Evolutionary conservation across 2,329 filamentous ascomycete species (phyloP).

Genomic region (Colletotrichum musae): DNA sequence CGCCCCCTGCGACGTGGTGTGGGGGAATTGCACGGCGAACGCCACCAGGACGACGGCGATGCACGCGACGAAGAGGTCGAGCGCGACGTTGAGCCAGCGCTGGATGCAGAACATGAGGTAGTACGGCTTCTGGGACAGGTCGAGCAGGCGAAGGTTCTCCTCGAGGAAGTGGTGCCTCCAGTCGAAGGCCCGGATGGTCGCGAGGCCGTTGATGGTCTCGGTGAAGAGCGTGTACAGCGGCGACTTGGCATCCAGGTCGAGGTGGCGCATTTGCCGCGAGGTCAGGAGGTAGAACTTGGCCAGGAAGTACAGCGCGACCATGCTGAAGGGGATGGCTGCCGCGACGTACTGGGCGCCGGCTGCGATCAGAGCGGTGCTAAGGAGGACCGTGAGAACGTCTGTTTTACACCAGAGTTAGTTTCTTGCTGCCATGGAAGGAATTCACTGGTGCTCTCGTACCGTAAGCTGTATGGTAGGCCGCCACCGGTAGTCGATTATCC

Average conservation of each 20-base stretch:
- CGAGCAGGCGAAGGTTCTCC: constrained; percentile 63
- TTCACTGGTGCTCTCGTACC: constrained; percentile 8
- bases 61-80: constrained; percentile 63
- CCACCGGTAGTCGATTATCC: not conserved
- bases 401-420: not conserved
- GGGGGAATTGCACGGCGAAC: constrained; percentile 52
- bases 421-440: constrained; percentile 14
- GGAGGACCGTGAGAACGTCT: not conserved
- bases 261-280: constrained; percentile 57
- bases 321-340: constrained; percentile 46
- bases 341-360: constrained; percentile 48
- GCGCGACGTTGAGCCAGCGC: constrained; percentile 67
- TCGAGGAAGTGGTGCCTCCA: constrained; percentile 62
- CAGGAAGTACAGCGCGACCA: constrained; percentile 46
- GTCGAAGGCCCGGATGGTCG: constrained; percentile 68
- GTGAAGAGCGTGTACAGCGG: constrained; percentile 56
- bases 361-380: constrained; percentile 37
- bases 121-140: constrained; percentile 69
- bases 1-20: not conserved
- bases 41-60: constrained; percentile 62
- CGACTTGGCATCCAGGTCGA: constrained; percentile 59
- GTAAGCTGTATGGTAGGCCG: constrained; percentile 1
- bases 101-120: constrained; percentile 72
- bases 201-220: constrained; percentile 63
- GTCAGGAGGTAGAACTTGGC: constrained; percentile 59